Percentiles rank a stretch among this genome's conserved stretches.
These are phyloP conservation scores for Podochytrium sp. DNA, from an alignment of 192 early-diverging fungal species.

Conservation along the genomic window DNA sequence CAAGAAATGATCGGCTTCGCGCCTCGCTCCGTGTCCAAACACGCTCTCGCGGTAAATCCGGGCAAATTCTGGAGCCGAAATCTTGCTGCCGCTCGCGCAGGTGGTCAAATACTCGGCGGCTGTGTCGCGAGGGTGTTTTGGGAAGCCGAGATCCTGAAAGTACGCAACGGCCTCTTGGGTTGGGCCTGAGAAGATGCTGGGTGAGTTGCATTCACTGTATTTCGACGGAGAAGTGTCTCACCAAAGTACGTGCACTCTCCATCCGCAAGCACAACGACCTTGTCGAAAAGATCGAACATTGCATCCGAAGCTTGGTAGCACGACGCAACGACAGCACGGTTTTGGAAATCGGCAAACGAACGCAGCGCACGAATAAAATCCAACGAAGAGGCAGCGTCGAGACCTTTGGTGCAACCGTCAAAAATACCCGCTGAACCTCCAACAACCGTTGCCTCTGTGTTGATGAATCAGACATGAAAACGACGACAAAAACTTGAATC, in stretches of 20 bases:
- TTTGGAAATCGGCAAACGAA: constrained; percentile 70
- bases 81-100: background rate
- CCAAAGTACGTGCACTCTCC: constrained; percentile 53
- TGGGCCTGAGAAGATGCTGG: constrained; percentile 3
- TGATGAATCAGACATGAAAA: constrained; percentile 30
- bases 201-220: too few relatives aligned
- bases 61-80: constrained; percentile 1
- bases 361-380: constrained; percentile 79
- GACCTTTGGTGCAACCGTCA: constrained; percentile 73
- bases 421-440: constrained; percentile 39
- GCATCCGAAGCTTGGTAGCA: constrained; percentile 73
- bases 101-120: constrained; percentile 20
- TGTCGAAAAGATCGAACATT: constrained; percentile 69
- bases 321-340: constrained; percentile 42
- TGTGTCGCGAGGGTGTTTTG: constrained; percentile 20
- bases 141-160: constrained; percentile 14
- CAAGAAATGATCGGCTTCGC: background rate
- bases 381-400: constrained; percentile 81
- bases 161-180: constrained; percentile 18
- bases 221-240: background rate
- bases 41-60: background rate
- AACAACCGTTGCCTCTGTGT: constrained; percentile 45
- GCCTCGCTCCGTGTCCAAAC: background rate
- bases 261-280: constrained; percentile 48
- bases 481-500: constrained; percentile 33